Conservation (phyloP, 345 rosid genomes). For the Acer yangbiense region DNA sequence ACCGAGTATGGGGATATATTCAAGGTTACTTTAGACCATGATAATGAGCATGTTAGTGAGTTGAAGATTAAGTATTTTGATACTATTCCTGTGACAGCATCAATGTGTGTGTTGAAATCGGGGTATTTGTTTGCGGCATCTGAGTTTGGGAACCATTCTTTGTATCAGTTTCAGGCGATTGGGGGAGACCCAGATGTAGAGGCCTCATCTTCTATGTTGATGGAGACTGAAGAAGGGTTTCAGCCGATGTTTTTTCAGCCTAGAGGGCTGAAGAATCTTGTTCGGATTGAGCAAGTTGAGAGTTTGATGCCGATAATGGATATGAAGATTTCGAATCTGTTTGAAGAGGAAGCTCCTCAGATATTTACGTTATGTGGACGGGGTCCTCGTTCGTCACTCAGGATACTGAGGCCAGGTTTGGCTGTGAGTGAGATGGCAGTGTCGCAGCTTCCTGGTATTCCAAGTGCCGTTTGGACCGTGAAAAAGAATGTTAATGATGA, state of each 20-base stretch:
- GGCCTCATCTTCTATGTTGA: slow-evolving; percentile 80
- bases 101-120: slow-evolving; percentile 87
- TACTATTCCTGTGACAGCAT: slow-evolving; percentile 82
- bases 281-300: slow-evolving; percentile 92
- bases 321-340: slow-evolving; percentile 84
- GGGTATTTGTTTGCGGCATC: slow-evolving; percentile 93
- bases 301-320: slow-evolving; percentile 99
- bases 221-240: slow-evolving; percentile 97
- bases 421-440: slow-evolving; percentile 98
- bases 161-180: slow-evolving; percentile 93
- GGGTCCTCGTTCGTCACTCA: slow-evolving; percentile 92
- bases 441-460: slow-evolving; percentile 98
- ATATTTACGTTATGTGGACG: slow-evolving; percentile 89
- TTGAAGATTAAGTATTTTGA: slow-evolving; percentile 94
- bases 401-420: slow-evolving; percentile 92
- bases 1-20: slow-evolving; percentile 94
- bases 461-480: slow-evolving; percentile 99
- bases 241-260: slow-evolving; percentile 97
- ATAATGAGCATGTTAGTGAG: slow-evolving; percentile 70
- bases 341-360: slow-evolving; percentile 99
- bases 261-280: slow-evolving; percentile 86
- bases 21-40: slow-evolving; percentile 82
- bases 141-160: slow-evolving; percentile 93
- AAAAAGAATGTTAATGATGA: slow-evolving; percentile 86
- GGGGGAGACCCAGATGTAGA: slow-evolving; percentile 92